Base-by-base conservation (phyloP, 106 monocot genomes). In the Gastrodia elata region DNA sequence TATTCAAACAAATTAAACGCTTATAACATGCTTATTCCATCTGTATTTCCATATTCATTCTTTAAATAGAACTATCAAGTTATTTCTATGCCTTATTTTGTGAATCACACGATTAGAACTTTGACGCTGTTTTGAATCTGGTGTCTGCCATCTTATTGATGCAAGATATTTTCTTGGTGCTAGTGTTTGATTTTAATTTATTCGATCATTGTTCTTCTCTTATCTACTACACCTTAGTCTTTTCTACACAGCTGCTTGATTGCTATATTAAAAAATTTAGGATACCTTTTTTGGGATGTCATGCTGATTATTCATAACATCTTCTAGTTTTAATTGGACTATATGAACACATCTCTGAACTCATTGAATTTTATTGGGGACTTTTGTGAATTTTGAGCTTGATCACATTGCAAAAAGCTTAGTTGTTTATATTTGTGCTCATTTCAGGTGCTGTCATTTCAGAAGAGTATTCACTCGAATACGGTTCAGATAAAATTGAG, bases 401-500 rank as follows among this genome's bases (percentile, higher is more conserved):
- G 14, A 61, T 2, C 32, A 61, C 32, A 14, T 61, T 2, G 52
- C 27, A 61, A 61, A 61, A 11, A 30, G 32, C 30, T 3, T 61
- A 61, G 10, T 61, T 61, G 32, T 15, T 61, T 22, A 32, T 61
- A 9, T 61, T 61, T 9, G 8, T 57, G 57, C 26, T 30, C 22
- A 25, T 38, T 67, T 18, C 64, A 81, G 81, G 81, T 65, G 72
- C 76, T 65, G 81, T 81, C 41, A 81, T 81, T 33, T 71, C 81
- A 2, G 81, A 81, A 67, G 76, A 81, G 41, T 81, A 81, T 55
- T 65, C 71, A 8, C 72, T 81, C 16, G 81, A 81, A 64, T 81
- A 81, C 40, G 81, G 81, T 26, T 65, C 76, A 30, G 81, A 76
- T 30, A 70, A 32, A 65, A 76, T 81, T 13, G 81, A 81, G 44